Evolutionary conservation across 495 filamentous ascomycete species (phyloP).

Genomic region (Annulohypoxylon bovei): DNA sequence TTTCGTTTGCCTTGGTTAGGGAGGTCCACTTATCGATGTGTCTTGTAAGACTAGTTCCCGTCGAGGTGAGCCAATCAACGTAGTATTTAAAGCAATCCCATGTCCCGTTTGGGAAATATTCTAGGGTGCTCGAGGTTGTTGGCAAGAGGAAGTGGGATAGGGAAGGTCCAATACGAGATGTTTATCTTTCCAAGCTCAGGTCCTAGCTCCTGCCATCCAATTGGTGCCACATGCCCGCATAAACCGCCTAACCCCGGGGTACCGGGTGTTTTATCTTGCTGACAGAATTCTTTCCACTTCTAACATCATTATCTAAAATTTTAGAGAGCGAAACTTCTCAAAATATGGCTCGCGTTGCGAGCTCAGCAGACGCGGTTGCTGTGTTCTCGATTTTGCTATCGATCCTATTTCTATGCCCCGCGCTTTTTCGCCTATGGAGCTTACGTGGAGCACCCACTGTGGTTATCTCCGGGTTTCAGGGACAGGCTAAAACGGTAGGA

Average conservation of each 20-base stretch:
- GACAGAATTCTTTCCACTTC: background rate
- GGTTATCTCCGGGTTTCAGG: conserved; percentile 17
- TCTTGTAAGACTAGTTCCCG: background rate
- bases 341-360: conserved; percentile 12
- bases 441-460: conserved; percentile 2
- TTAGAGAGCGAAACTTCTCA: background rate
- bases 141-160: background rate
- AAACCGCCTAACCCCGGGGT: background rate
- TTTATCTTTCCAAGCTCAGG: background rate
- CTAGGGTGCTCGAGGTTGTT: background rate
- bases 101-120: conserved; percentile 18
- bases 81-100: background rate
- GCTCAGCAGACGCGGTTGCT: background rate
- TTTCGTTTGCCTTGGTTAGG: background rate
- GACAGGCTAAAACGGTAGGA: conserved; percentile 16
- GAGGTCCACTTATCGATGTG: background rate
- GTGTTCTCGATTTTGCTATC: conserved; percentile 19
- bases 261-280: conserved; percentile 6
- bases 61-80: conserved; percentile 7
- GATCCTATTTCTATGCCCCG: conserved; percentile 3
- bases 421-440: conserved; percentile 5
- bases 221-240: background rate
- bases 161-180: conserved; percentile 16
- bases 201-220: conserved; percentile 2
- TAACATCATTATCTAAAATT: background rate